Conservation (phyloP, 495 filamentous ascomycete species). For the Penicillium canariense region DNA sequence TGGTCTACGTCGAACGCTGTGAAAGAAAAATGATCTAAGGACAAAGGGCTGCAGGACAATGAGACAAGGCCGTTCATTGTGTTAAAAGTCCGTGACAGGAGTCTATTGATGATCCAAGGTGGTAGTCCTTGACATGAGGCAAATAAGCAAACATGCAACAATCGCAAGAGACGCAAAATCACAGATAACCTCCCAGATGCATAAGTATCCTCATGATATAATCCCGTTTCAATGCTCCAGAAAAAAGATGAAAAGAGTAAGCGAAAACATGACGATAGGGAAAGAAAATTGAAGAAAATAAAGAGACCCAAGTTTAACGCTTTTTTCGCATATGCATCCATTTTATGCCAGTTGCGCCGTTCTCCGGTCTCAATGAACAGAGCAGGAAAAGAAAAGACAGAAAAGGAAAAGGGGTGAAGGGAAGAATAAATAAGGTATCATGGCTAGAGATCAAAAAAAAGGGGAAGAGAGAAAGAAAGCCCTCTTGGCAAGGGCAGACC, state of each 20-base stretch:
- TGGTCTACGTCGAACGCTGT: background rate
- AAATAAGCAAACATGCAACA: conserved; percentile 1
- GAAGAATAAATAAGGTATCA: conserved; percentile 18
- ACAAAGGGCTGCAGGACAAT: background rate
- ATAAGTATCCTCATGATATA: conserved; percentile 37
- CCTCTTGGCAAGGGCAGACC: background rate
- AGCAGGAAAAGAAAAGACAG: conserved; percentile 14
- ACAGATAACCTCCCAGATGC: conserved; percentile 45
- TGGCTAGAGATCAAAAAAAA: conserved; percentile 15
- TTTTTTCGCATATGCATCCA: conserved; percentile 23
- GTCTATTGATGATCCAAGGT: conserved; percentile 13
- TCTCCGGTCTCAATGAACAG: conserved; percentile 14
- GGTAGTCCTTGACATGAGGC: conserved; percentile 1
- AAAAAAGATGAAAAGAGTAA: conserved; percentile 16
- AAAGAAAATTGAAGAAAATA: conserved; percentile 6
- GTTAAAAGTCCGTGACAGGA: conserved; percentile 6
- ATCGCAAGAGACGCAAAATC: conserved; percentile 14
- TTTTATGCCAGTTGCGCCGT: conserved; percentile 27
- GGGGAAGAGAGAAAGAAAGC: conserved; percentile 14
- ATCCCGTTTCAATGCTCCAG: conserved; percentile 33
- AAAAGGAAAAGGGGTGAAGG: conserved; percentile 18
- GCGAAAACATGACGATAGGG: background rate
- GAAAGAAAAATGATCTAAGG: background rate
- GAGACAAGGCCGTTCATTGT: conserved; percentile 19
- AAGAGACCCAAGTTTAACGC: conserved; percentile 15